A percentile compares a stretch with the other conserved stretches of the same genome.
These are phyloP conservation scores for Thinopyrum elongatum DNA, from an alignment of 176 grass and related monocot species.

Conservation along the genomic window DNA sequence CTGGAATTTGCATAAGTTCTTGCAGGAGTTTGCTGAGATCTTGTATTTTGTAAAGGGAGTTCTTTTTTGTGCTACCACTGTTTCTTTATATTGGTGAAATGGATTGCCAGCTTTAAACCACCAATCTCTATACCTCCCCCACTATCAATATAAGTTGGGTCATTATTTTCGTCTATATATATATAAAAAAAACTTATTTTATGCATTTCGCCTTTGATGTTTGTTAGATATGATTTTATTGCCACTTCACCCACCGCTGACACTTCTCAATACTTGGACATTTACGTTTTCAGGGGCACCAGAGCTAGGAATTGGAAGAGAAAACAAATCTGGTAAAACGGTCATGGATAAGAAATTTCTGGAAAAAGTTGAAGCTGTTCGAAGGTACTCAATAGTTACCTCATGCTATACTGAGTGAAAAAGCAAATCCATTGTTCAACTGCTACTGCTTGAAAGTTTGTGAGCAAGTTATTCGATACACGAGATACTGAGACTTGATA, in stretches of 20 bases:
- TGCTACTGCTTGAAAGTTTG: neutral
- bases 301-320: slow-evolving; percentile 43
- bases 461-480: slow-evolving; percentile 12
- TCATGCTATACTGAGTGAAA: slow-evolving; percentile 14
- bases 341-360: slow-evolving; percentile 62
- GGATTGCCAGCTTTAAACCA: neutral
- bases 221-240: slow-evolving; percentile 9
- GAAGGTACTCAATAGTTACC: slow-evolving; percentile 40
- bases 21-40: neutral
- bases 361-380: slow-evolving; percentile 68
- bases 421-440: neutral
- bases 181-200: neutral
- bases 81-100: neutral
- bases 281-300: slow-evolving; percentile 36
- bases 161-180: neutral
- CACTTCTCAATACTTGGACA: slow-evolving; percentile 11
- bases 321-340: slow-evolving; percentile 40
- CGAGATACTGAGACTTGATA: neutral
- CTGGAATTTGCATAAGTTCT: neutral
- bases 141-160: neutral
- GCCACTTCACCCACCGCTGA: neutral
- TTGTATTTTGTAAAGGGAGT: neutral
- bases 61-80: neutral
- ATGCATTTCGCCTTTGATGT: slow-evolving; percentile 12
- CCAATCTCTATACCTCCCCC: neutral